phyloP scores from a whole-genome alignment of 352 stramenopile genomes.

The Nothophytophthora sp. region DNA sequence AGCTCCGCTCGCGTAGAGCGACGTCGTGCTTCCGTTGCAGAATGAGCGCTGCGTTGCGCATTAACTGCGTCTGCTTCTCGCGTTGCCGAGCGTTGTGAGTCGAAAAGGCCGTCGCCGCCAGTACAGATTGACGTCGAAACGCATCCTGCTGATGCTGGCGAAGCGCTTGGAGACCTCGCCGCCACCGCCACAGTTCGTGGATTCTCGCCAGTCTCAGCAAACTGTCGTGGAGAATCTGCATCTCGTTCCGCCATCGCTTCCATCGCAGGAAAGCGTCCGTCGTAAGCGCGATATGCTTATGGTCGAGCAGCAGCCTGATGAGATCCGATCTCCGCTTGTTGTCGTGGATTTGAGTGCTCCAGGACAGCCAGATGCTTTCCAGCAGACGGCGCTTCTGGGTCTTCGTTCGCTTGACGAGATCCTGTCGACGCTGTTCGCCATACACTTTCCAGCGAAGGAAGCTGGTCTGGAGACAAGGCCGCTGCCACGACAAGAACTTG shows the following conservation, averaged over 20 bases:
- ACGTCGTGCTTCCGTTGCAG: conserved; percentile 23
- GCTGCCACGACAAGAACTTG: conserved; percentile 30
- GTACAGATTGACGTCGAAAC: conserved; percentile 36
- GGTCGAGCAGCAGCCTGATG: conserved; percentile 3
- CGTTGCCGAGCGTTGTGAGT: conserved; percentile 29
- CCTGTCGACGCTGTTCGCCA: conserved; percentile 13
- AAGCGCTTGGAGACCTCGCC: conserved; percentile 19
- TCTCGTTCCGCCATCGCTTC: conserved; percentile 11
- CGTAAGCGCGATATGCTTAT: conserved; percentile 1
- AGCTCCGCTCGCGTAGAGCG: conserved; percentile 10
- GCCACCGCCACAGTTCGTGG: conserved; percentile 11
- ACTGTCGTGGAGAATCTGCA: background rate
- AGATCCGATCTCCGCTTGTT: conserved; percentile 10
- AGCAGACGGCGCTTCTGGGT: conserved; percentile 1
- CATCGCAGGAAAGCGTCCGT: conserved; percentile 10
- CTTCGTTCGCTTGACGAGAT: conserved; percentile 6
- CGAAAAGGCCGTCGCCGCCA: conserved; percentile 23
- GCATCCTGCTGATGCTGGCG: conserved; percentile 20
- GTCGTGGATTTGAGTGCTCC: background rate
- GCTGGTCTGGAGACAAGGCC: conserved; percentile 19
- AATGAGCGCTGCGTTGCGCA: conserved; percentile 21
- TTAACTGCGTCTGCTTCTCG: conserved; percentile 30
- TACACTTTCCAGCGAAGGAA: conserved; percentile 27
- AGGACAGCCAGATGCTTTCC: conserved; percentile 13
- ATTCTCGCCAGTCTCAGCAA: conserved; percentile 17